Conservation (phyloP, 768 basidiomycete species). For the Hydnomerulius pinastri region DNA sequence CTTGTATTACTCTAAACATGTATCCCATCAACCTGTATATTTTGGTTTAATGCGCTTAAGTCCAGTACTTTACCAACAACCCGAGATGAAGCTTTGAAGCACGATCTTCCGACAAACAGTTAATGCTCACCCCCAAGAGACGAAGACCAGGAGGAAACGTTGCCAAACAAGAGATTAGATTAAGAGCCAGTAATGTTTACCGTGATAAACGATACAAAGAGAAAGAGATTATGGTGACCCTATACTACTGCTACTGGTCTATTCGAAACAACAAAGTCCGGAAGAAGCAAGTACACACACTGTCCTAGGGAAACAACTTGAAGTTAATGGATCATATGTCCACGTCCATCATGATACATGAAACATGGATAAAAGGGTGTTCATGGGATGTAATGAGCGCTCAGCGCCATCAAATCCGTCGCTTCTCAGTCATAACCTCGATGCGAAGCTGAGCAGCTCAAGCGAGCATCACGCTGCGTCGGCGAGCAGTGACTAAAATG, state of each 20-base stretch:
- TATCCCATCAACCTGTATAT: no score
- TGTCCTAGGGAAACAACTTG: constrained; percentile 8
- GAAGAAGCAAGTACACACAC: not conserved
- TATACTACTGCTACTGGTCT: no score
- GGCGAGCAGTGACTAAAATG: constrained; percentile 56
- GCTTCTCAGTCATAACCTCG: constrained; percentile 26
- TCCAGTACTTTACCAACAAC: no score
- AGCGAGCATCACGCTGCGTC: constrained; percentile 50
- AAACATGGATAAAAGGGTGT: not conserved
- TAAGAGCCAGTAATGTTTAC: not conserved
- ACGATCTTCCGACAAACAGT: no score
- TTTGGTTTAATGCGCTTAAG: no score
- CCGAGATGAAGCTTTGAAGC: no score
- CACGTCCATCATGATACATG: constrained; percentile 7
- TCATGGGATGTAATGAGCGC: constrained; percentile 11
- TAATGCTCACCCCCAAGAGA: no score
- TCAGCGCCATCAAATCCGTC: constrained; percentile 14
- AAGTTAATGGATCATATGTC: not conserved
- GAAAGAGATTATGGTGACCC: constrained; percentile 14
- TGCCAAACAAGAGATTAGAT: not conserved
- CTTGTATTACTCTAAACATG: not conserved
- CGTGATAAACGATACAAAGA: not conserved
- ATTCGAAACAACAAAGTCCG: not conserved
- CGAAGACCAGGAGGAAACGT: no score
- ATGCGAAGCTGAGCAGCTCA: constrained; percentile 22